Evolutionary conservation across 176 grass and related monocot genomes (phyloP), one percentile per base, ranked within the genome.

Genomic region (Aechmea fasciata): DNA sequence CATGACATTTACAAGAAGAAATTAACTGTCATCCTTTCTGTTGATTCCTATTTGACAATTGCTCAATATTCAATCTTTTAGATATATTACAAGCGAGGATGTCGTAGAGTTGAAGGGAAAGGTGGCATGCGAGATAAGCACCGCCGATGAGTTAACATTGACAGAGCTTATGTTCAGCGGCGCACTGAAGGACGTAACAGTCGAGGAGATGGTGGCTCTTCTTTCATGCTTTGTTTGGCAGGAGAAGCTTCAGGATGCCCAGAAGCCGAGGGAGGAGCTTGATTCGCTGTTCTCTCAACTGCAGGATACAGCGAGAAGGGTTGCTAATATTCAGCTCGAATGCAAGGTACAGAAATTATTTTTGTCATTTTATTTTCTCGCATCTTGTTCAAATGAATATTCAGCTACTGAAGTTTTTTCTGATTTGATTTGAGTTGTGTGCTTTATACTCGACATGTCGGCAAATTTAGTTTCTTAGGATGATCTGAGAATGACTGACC

Each of bases 211-310:
- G 86, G 89, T 92, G 41, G 94, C 94, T 0, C 74, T 97, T 65
- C 89, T 92, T 12, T 97, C 86, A 33, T 97, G 94, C 80, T 97
- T 90, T 72, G 89, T 97, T 13, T 97, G 89, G 94, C 86, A 90
- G 66, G 94, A 97, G 22, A 97, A 85, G 81, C 77, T 97, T 69
- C 79, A 85, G 69, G 86, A 92, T 77, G 84, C 86, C 24, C 89
- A 77, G 2, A 99, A 99, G 64, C 87, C 89, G 69, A 83, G 89
- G 76, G 94, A 99, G 72, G 77, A 79, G 67, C 89, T 99, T 29
- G 77, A 85, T 69, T 50, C 83, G 57, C 86, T 93, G n/a, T 80
- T 80, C 59, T 80, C 67, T 62, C 83, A 85, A 18, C 41, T 85
- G 15, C 83, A 85, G 75, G 83, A 85, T 47, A 85, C 67, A 48